Percentiles rank a stretch among this genome's conserved stretches.
These are phyloP conservation scores for Serpula lacrymans DNA, from an alignment of 768 basidiomycete species.

Conservation along the genomic window DNA sequence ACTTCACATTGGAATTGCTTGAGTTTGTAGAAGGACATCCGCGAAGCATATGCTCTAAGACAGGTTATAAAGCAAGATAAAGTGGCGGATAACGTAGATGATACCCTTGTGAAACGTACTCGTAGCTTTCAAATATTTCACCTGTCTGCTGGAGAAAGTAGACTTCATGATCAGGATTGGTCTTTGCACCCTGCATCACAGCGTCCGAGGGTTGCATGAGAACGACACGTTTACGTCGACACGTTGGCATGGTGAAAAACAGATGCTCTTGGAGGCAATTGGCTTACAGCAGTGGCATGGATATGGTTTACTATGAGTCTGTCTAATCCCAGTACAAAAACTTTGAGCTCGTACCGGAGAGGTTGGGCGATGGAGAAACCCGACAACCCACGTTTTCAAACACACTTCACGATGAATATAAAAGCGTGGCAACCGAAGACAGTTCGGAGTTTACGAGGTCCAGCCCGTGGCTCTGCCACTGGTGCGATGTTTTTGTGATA, in stretches of 20 bases:
- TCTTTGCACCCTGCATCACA: conserved; percentile 61
- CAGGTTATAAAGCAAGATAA: conserved; percentile 13
- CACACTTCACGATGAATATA: too few species aligned
- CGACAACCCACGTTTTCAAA: too few species aligned
- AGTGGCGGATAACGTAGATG: conserved; percentile 18
- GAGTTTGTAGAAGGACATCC: conserved; percentile 91
- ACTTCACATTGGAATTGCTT: conserved; percentile 98
- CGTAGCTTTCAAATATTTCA: conserved; percentile 96
- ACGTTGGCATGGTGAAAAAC: conserved; percentile 82
- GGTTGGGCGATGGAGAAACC: conserved; percentile 9
- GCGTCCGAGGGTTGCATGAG: conserved; percentile 77
- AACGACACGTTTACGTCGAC: conserved; percentile 86
- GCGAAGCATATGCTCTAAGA: conserved; percentile 73
- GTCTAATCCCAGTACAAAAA: too few species aligned
- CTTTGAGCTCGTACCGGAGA: too few species aligned
- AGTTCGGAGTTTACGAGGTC: too few species aligned
- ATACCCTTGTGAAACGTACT: conserved; percentile 55
- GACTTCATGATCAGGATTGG: conserved; percentile 70
- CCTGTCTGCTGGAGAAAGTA: conserved; percentile 93
- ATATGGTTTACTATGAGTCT: too few species aligned
- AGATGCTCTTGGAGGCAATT: too few species aligned
- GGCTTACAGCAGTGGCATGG: conserved; percentile 1
- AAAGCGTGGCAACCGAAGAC: too few species aligned
- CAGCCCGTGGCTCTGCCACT: too few species aligned
- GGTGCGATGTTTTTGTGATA: too few species aligned